phyloP scores from a whole-genome alignment of 1,139 yeast genomes.

The Candida dubliniensis region DNA sequence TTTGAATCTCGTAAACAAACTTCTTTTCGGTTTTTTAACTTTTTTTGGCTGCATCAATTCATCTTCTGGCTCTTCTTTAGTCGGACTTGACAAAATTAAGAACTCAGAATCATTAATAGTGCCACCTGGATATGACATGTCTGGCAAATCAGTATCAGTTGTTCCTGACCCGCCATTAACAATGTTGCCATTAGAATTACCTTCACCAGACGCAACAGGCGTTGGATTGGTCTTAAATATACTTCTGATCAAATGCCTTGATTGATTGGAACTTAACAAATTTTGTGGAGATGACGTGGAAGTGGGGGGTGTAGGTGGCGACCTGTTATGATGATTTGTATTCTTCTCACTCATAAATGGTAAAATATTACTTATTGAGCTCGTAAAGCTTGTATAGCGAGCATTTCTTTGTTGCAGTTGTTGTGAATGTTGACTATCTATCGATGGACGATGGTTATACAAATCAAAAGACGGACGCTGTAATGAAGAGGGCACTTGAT shows the following conservation, averaged over 20 bases:
- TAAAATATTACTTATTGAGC: constrained; percentile 41
- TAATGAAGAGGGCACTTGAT: constrained; percentile 29
- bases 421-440: constrained; percentile 22
- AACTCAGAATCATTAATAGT: constrained; percentile 13
- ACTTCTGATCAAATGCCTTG: constrained; percentile 42
- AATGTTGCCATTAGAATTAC: background rate
- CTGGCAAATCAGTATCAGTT: constrained; percentile 7
- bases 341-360: constrained; percentile 47
- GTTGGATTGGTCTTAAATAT: constrained; percentile 33
- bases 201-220: background rate
- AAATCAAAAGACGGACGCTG: constrained; percentile 39
- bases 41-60: constrained; percentile 24
- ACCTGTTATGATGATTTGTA: constrained; percentile 19
- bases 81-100: constrained; percentile 22
- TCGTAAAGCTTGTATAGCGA: constrained; percentile 38
- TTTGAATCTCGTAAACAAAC: constrained; percentile 44
- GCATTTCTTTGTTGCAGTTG: constrained; percentile 20
- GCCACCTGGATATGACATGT: constrained; percentile 6
- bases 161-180: constrained; percentile 11
- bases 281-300: constrained; percentile 11
- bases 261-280: constrained; percentile 17
- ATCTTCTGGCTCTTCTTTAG: constrained; percentile 27
- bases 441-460: constrained; percentile 15
- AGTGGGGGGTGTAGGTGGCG: constrained; percentile 22
- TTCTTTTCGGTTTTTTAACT: constrained; percentile 34